A percentile compares a stretch with the other conserved stretches of the same genome.
phyloP scores from a whole-genome alignment of 2,329 filamentous ascomycete genomes.

The Lachnum nothofagi region DNA sequence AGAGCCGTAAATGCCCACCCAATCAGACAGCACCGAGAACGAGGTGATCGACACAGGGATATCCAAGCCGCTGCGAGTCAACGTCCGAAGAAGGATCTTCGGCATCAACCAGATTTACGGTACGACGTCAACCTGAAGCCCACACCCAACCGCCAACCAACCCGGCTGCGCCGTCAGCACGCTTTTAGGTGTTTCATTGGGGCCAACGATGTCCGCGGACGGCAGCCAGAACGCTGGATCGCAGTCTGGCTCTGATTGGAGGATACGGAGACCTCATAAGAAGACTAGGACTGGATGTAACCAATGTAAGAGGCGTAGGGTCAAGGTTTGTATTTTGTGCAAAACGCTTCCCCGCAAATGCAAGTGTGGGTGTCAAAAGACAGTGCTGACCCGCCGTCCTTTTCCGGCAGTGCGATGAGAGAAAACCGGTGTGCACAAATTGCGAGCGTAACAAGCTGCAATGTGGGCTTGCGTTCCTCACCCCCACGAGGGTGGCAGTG shows the following conservation, averaged over 20 bases:
- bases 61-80: neutral
- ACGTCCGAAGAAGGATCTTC: neutral
- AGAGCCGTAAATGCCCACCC: too few species aligned
- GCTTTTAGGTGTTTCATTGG: neutral
- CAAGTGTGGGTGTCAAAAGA: neutral
- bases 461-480: slow-evolving; percentile 16
- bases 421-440: slow-evolving; percentile 15
- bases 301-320: slow-evolving; percentile 13
- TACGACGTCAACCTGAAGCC: neutral
- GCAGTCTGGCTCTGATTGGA: neutral
- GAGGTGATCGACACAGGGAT: neutral
- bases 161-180: neutral
- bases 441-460: slow-evolving; percentile 10
- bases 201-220: neutral
- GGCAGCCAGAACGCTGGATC: neutral
- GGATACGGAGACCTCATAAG: slow-evolving; percentile 7
- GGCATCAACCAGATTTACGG: neutral
- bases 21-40: neutral
- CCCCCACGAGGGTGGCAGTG: neutral
- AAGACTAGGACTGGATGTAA: slow-evolving; percentile 13
- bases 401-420: slow-evolving; percentile 17
- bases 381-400: neutral
- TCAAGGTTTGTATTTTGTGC: slow-evolving; percentile 8
- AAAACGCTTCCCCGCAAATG: neutral
- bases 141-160: neutral